phyloP scores from a whole-genome alignment of 164 flowering plant species.

The Aristolochia californica region DNA sequence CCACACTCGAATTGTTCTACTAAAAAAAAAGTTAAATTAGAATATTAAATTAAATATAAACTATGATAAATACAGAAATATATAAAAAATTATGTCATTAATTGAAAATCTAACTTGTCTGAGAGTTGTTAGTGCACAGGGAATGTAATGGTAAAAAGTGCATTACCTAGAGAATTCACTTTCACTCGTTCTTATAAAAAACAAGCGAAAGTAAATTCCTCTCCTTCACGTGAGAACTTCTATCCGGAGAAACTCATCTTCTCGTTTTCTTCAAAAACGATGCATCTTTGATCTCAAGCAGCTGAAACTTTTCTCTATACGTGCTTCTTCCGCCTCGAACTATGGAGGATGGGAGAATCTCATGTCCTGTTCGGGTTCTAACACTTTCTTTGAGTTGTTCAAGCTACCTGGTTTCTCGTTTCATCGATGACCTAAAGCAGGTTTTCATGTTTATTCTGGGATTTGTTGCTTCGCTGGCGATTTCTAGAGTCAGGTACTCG shows the following conservation, averaged over 20 bases:
- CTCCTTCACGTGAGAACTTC: no score
- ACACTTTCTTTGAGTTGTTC: conserved; percentile 37
- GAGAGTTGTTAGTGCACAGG: no score
- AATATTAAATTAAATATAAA: no score
- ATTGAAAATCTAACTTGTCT: no score
- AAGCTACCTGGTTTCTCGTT: conserved; percentile 34
- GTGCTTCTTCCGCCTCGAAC: conserved; percentile 16
- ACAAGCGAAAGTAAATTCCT: no score
- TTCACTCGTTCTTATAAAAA: no score
- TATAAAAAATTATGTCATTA: no score
- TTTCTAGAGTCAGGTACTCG: conserved; percentile 64
- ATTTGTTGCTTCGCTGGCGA: conserved; percentile 50
- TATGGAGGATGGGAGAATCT: conserved; percentile 79
- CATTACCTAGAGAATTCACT: no score
- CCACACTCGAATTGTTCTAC: no score
- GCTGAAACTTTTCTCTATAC: conserved; percentile 12
- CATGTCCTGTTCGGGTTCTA: conserved; percentile 16
- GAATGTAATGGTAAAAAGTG: no score
- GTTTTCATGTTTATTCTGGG: conserved; percentile 56
- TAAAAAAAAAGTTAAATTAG: no score
- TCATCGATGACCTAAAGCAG: conserved; percentile 53
- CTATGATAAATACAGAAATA: no score
- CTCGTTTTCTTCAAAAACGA: conserved; percentile 7
- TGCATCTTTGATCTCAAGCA: conserved; percentile 12
- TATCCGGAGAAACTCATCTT: not conserved